A percentile compares a stretch with the other conserved stretches of the same genome.
Conservation (phyloP, 345 rosid species). For the Euphorbia peplus region DNA sequence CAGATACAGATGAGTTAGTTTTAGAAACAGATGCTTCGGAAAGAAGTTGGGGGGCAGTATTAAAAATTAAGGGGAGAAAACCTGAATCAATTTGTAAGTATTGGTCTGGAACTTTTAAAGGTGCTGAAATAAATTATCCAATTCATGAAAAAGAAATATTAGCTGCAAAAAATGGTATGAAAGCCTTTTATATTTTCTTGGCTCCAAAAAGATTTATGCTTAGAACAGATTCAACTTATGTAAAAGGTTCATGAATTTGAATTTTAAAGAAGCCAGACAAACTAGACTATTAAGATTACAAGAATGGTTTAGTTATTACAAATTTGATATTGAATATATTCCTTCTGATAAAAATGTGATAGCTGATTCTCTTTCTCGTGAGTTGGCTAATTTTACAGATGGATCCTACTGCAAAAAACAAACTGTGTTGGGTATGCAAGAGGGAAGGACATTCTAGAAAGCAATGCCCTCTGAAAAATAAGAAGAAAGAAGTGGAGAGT, state of each 20-base stretch:
- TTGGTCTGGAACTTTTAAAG: background rate
- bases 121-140: background rate
- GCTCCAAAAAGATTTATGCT: background rate
- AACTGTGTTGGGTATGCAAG: background rate
- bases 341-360: background rate
- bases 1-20: background rate
- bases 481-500: background rate
- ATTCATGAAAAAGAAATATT: background rate
- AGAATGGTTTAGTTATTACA: background rate
- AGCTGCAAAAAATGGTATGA: background rate
- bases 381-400: background rate
- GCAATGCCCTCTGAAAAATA: background rate
- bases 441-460: background rate
- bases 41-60: too few species aligned
- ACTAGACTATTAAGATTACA: constrained; percentile 1
- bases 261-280: background rate
- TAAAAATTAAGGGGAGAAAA: too few species aligned
- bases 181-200: background rate
- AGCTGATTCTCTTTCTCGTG: background rate
- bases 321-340: background rate
- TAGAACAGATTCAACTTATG: background rate
- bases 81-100: background rate
- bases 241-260: background rate
- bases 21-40: background rate
- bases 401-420: background rate